Conservation (phyloP, 495 filamentous ascomycete species). For the Neurospora intermedia region DNA sequence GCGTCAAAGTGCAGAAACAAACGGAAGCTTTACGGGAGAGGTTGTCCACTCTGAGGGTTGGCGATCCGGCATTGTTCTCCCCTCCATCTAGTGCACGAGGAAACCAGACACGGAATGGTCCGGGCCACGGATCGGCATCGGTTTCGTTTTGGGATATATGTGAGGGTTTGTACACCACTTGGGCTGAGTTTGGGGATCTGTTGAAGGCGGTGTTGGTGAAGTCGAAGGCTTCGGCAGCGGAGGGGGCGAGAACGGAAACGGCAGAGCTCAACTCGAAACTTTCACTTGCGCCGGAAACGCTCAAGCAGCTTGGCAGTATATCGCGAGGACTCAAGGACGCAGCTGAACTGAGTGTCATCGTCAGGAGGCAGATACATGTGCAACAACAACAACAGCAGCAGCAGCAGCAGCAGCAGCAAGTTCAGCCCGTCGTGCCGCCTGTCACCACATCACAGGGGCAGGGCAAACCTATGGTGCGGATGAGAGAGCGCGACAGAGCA, state of each 20-base stretch:
- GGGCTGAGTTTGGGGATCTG: constrained; percentile 58
- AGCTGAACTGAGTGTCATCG: constrained; percentile 52
- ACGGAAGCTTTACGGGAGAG: constrained; percentile 51
- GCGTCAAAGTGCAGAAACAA: constrained; percentile 44
- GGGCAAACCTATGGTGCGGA: not conserved
- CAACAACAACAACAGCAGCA: not conserved
- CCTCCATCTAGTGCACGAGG: not conserved
- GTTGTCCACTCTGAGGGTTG: constrained; percentile 60
- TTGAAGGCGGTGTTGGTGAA: constrained; percentile 46
- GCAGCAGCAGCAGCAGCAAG: not conserved
- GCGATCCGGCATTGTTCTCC: constrained; percentile 50
- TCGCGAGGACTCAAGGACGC: constrained; percentile 64
- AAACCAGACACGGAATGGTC: not conserved
- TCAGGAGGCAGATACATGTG: not conserved
- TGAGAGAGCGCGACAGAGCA: not conserved
- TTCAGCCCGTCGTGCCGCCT: not conserved
- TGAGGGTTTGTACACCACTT: constrained; percentile 58
- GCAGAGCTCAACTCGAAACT: constrained; percentile 10
- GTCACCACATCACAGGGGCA: not conserved
- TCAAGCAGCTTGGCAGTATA: constrained; percentile 58
- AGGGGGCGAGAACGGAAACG: not conserved
- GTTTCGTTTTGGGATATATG: constrained; percentile 70
- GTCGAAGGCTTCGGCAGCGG: constrained; percentile 23
- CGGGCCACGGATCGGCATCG: constrained; percentile 39
- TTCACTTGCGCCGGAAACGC: constrained; percentile 48